Percentiles rank a stretch among this genome's conserved stretches.
Conservation (phyloP, 2,329 filamentous ascomycete genomes). For the Phaeosphaeria sp. region DNA sequence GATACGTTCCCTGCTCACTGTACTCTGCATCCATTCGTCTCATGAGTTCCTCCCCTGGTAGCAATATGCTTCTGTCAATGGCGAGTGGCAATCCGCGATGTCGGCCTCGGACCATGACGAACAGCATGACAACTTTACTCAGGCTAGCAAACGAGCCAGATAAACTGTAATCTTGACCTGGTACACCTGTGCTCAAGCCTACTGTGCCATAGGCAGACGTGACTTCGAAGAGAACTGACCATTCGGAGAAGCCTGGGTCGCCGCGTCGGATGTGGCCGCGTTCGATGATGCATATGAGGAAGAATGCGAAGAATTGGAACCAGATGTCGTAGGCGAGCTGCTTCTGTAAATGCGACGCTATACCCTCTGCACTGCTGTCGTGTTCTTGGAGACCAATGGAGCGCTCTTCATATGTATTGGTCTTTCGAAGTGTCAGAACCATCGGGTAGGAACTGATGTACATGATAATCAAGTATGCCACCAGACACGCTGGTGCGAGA, state of each 20-base stretch:
- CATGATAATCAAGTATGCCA: slow-evolving; percentile 70
- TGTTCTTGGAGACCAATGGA: slow-evolving; percentile 65
- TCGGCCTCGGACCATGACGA: slow-evolving; percentile 59
- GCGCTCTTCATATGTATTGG: slow-evolving; percentile 75
- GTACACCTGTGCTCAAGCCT: slow-evolving; percentile 65
- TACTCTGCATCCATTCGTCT: slow-evolving; percentile 41
- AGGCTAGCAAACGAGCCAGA: slow-evolving; percentile 60
- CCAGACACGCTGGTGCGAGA: slow-evolving; percentile 63
- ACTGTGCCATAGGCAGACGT: slow-evolving; percentile 67
- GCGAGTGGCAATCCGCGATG: slow-evolving; percentile 39
- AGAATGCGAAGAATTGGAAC: slow-evolving; percentile 67
- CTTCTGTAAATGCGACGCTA: slow-evolving; percentile 61
- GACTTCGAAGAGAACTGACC: slow-evolving; percentile 60
- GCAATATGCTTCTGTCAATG: slow-evolving; percentile 39
- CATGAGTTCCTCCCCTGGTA: slow-evolving; percentile 44
- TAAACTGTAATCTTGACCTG: slow-evolving; percentile 62
- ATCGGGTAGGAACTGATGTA: slow-evolving; percentile 70
- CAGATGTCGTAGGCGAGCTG: slow-evolving; percentile 72
- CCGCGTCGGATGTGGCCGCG: slow-evolving; percentile 58
- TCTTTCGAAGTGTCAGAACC: slow-evolving; percentile 69
- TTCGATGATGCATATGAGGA: slow-evolving; percentile 68
- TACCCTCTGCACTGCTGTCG: slow-evolving; percentile 19
- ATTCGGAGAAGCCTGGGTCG: slow-evolving; percentile 35
- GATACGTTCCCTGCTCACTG: slow-evolving; percentile 20
- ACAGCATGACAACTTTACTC: slow-evolving; percentile 65